Evolutionary conservation across 805 yeast genomes (phyloP), one percentile per base, ranked within the genome.

Genomic region (Tetrapisispora namnaoensis): DNA sequence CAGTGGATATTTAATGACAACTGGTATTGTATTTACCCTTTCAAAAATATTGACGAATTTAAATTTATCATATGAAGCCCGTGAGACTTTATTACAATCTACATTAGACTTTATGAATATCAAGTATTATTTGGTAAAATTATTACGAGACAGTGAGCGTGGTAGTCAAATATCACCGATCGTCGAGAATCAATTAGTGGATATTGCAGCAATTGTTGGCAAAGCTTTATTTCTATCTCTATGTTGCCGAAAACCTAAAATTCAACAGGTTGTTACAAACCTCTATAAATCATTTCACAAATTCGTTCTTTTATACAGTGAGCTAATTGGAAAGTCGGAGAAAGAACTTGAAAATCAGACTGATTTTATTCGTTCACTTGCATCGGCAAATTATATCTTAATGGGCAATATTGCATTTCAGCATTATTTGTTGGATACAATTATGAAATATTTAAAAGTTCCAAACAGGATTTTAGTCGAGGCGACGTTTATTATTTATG

Each of bases 341-440:
- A 55, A 51, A 37, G 49, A 24, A 14, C 14, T 20, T 36, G 28
- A 24, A 10, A 18, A 45, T 24, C 55, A 76, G 48, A 43, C 59
- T 3, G 69, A 61, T 1, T 68, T 78, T 22, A 72, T 74, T 45
- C 47, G 54, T 7, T 69, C 71, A 2, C 66, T 84, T 34, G 63
- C 76, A 2, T 61, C 73, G 3, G 88, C 80, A 50, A 75, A 70
- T 14, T 66, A 69, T 24, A 75, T 81, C 2, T 79, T 86, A 0
- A 53, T 62, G 7, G 90, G 93, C 28, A 73, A 81, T 20, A 80
- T 83, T 28, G 89, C 95, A 0, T 71, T 84, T 35, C 89, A 85
- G 58, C 83, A 84, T 59, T 76, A 79, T 50, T 65, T 84, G 46
- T 72, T 85, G 59, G 75, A 67, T 40, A 69, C 65, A 45, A 55